A percentile compares a stretch with the other conserved stretches of the same genome.
Conservation (phyloP, 352 stramenopile species). For the Blastocystis sp. region DNA sequence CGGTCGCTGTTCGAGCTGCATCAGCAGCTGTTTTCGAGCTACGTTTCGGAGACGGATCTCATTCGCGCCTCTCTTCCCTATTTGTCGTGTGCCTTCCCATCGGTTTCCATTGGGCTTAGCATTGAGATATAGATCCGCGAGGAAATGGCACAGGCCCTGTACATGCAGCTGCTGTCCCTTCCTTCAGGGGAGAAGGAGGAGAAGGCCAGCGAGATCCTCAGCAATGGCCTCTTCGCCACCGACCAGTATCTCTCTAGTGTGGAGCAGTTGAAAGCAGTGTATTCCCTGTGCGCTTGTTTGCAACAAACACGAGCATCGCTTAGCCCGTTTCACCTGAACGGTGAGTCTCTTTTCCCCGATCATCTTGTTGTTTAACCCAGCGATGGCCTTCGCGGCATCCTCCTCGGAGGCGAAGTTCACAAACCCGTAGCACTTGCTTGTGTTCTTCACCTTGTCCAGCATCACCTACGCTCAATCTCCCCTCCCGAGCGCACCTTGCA, state of each 20-base stretch:
- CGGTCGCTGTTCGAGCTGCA: background rate
- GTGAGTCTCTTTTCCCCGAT: conserved; percentile 6
- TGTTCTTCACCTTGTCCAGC: background rate
- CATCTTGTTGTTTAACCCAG: conserved; percentile 21
- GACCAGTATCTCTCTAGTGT: background rate
- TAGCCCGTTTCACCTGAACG: conserved; percentile 45
- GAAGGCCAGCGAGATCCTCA: background rate
- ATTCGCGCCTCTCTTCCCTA: background rate
- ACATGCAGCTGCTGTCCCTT: background rate
- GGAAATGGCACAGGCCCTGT: background rate
- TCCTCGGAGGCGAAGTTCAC: conserved; percentile 28
- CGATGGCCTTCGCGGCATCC: conserved; percentile 24
- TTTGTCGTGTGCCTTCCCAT: background rate
- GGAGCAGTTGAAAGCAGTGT: background rate
- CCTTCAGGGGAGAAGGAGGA: background rate
- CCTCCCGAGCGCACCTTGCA: background rate
- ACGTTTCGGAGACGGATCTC: background rate
- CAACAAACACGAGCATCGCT: conserved; percentile 19
- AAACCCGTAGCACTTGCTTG: conserved; percentile 41
- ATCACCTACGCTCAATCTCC: conserved; percentile 12
- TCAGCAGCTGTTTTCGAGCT: background rate
- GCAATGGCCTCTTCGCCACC: background rate
- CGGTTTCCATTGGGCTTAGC: background rate
- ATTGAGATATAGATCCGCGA: background rate
- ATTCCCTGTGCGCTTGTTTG: background rate